phyloP scores from a whole-genome alignment of 495 filamentous ascomycete genomes.

The Penicillium nucicola region DNA sequence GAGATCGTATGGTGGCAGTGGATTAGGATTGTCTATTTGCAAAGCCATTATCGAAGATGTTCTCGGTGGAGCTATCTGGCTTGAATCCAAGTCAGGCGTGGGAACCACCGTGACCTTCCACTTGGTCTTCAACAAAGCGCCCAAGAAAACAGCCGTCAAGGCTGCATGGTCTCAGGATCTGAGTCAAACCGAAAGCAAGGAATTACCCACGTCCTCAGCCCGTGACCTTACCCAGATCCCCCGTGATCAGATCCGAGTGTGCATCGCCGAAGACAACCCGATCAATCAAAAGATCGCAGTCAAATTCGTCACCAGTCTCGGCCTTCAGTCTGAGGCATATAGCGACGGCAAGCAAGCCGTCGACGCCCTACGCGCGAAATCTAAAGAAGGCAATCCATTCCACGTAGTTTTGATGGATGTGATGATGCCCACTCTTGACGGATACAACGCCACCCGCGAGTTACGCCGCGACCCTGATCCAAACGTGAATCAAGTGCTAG shows the following conservation, averaged over 20 bases:
- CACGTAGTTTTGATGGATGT: slow-evolving; percentile 89
- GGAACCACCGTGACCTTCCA: slow-evolving; percentile 88
- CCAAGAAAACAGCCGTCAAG: slow-evolving; percentile 53
- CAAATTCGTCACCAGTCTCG: slow-evolving; percentile 80
- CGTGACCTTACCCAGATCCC: slow-evolving; percentile 67
- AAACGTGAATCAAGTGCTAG: slow-evolving; percentile 69
- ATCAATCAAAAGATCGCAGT: slow-evolving; percentile 93
- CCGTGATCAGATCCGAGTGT: slow-evolving; percentile 74
- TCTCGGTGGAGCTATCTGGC: slow-evolving; percentile 76
- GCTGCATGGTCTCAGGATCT: slow-evolving; percentile 53
- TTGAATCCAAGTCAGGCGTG: slow-evolving; percentile 70
- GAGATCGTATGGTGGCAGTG: slow-evolving; percentile 84
- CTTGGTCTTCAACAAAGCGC: slow-evolving; percentile 75
- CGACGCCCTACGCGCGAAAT: slow-evolving; percentile 72
- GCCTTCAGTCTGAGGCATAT: slow-evolving; percentile 78
- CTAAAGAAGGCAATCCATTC: slow-evolving; percentile 63
- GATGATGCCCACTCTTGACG: slow-evolving; percentile 91
- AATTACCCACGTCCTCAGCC: slow-evolving; percentile 25
- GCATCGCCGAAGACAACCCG: slow-evolving; percentile 88
- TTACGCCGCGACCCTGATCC: slow-evolving; percentile 72
- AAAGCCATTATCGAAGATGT: slow-evolving; percentile 93
- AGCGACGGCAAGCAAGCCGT: slow-evolving; percentile 83
- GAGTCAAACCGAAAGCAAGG: slow-evolving; percentile 24
- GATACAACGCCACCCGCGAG: slow-evolving; percentile 85
- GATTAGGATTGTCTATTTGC: slow-evolving; percentile 88